Base-by-base conservation (phyloP, 345 rosid species). In the Gossypium thurberi region DNA sequence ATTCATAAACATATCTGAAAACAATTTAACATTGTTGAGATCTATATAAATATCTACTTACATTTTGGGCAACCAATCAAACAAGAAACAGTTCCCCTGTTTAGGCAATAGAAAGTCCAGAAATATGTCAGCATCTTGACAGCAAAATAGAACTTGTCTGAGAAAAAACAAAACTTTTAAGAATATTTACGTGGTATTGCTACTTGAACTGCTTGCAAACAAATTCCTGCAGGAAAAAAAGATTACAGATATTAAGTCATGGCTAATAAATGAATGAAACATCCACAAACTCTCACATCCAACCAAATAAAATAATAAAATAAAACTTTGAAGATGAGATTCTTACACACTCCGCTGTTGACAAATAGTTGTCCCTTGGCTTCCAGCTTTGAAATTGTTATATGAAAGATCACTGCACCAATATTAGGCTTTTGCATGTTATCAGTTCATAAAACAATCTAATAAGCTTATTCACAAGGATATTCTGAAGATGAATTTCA, bases 351-450 rank as follows among this genome's bases (percentile, higher is more conserved):
- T 28, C 33, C 67, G 25, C 1, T 2, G 20, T 48, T 53, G 75
- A 56, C 85, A 81, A 3, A 14, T 48, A 15, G 33, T 26, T 14
- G 25, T n/a, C 25, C 0, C 33, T 8, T 44, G 52, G 75, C 9
- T 65, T 58, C 2, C 51, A 17, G 21, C 20, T 20, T 46, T 28
- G 40, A 82, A 82, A 40, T 60, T 82, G 74, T 79, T 83, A 71
- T 80, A 82, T 2, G 86, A 81, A 46, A 85, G 74, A 14, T 81
- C 86, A 62, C 87, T 85, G 74, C 77, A 50, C 14, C 47, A 28
- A 48, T 25, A 13, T 47, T 67, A 67, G 14, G 10, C 21, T 48
- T 67, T 28, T 26, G 14, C 3, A 23, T 9, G 48, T 65, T 65
- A 65, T 20, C 33, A 65, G 12, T 18, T 46, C 23, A 25, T 6